Evolutionary conservation across 805 yeast species (phyloP), one percentile per base, ranked within the genome.

Genomic region (Zygosaccharomyces siamensis): DNA sequence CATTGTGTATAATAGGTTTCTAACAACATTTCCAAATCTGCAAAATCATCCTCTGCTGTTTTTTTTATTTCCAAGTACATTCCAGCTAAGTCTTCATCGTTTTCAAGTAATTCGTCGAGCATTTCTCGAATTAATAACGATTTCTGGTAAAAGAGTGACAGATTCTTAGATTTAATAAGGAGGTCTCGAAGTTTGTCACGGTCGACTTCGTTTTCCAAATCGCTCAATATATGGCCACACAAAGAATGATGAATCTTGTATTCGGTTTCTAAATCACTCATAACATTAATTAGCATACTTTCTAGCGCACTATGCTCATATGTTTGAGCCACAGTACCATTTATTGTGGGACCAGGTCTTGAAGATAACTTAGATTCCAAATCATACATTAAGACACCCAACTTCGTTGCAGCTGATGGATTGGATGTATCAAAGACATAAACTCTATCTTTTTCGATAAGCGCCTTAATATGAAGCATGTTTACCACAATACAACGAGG

Each of bases 1-100:
- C 92, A 84, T 58, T 89, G 97, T 50, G 86, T 84, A 67, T 87
- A 89, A 68, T 90, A 90, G 0, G 96, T 80, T 62, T 90, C 97
- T 18, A 90, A 64, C 43, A 90, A 72, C 83, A 89, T 84, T 66
- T 90, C 97, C 18, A 88, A 76, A 57, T 90, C 96, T 7, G 84
- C 86, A 53, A 74, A 77, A 60, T 78, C 79, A 20, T 58, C 62
- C 8, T 61, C 57, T 4, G 47, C 49, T 23, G 45, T 55, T 43
- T 58, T 51, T 46, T 66, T 71, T 10, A 75, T 80, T 0, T 84
- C 78, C 45, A 89, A 68, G 61, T 86, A 87, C 90, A 90, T 84
- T 7, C 79, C 84, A 28, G 81, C 80, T 51, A 89, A 67, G 66
- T 87, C 95, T 47, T 89, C 96, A 62, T 89, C 96, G 55, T 81